phyloP scores from a whole-genome alignment of 2,329 filamentous ascomycete genomes.

The Saccharata proteae region DNA sequence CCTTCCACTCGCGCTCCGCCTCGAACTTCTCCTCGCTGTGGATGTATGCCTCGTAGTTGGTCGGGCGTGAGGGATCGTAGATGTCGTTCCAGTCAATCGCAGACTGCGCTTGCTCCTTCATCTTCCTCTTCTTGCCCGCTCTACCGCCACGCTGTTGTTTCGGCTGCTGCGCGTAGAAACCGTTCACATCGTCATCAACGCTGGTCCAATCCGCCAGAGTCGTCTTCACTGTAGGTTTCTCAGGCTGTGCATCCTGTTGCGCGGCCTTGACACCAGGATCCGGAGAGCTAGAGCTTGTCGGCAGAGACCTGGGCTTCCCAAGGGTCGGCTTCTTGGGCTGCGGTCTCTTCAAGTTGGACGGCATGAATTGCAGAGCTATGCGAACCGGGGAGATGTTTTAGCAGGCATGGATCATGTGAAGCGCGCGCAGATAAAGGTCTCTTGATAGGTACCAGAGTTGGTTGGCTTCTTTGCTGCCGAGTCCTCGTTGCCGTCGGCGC shows the following conservation, averaged over 20 bases:
- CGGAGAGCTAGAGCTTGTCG: slow-evolving; percentile 11
- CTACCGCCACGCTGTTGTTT: slow-evolving; percentile 52
- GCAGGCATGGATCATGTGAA: too few relatives aligned
- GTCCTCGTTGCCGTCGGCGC: slow-evolving; percentile 37
- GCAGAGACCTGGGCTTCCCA: too few relatives aligned
- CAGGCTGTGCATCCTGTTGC: slow-evolving; percentile 17
- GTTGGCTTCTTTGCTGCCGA: slow-evolving; percentile 46
- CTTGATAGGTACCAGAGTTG: slow-evolving; percentile 45
- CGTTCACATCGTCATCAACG: slow-evolving; percentile 67
- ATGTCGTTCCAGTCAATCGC: slow-evolving; percentile 77
- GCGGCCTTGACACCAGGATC: slow-evolving; percentile 10
- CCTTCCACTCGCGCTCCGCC: slow-evolving; percentile 78
- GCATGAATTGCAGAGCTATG: slow-evolving; percentile 70
- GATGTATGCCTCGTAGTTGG: slow-evolving; percentile 73
- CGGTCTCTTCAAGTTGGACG: slow-evolving; percentile 58
- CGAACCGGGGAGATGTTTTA: too few relatives aligned
- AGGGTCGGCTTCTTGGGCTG: slow-evolving; percentile 10
- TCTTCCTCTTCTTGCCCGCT: slow-evolving; percentile 51
- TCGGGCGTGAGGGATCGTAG: slow-evolving; percentile 74
- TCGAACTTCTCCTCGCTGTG: slow-evolving; percentile 71
- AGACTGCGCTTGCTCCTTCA: slow-evolving; percentile 56
- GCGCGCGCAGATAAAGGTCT: too few relatives aligned
- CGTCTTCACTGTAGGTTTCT: slow-evolving; percentile 44
- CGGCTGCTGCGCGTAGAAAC: slow-evolving; percentile 53
- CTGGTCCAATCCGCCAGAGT: slow-evolving; percentile 72